A percentile compares a stretch with the other conserved stretches of the same genome.
These are phyloP conservation scores for Neofusicoccum laricinum DNA, from an alignment of 2,329 filamentous ascomycete genomes.

Conservation along the genomic window DNA sequence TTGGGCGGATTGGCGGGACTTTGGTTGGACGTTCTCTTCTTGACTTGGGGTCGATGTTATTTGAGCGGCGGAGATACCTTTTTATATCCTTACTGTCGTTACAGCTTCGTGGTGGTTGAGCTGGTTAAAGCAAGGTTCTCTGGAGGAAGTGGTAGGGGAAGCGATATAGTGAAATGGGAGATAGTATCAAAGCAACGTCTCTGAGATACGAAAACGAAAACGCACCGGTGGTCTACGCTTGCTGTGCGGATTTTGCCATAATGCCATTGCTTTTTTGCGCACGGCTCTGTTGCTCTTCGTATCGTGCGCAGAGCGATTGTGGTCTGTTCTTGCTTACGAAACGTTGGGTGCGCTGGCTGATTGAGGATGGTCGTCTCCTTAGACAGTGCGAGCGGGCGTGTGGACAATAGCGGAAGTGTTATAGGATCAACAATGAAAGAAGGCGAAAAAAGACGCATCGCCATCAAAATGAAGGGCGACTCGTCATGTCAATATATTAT, in stretches of 20 bases:
- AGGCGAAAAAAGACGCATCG: not conserved
- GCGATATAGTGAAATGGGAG: conserved; percentile 10
- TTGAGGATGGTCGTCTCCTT: conserved; percentile 2
- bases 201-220: not conserved
- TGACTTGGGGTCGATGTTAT: not conserved
- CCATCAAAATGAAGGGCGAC: conserved; percentile 7
- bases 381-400: not conserved
- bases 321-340: not conserved
- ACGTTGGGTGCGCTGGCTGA: not conserved
- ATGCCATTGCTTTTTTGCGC: not conserved
- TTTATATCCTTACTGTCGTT: conserved; percentile 13
- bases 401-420: not conserved
- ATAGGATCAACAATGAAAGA: not conserved
- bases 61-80: not conserved
- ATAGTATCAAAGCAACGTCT: not conserved
- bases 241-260: not conserved
- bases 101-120: conserved; percentile 1
- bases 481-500: not conserved
- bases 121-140: not conserved
- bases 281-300: not conserved
- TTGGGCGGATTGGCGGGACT: not conserved
- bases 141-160: not conserved
- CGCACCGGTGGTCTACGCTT: not conserved
- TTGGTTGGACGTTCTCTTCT: conserved; percentile 3
- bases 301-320: not conserved